Evolutionary conservation across 495 filamentous ascomycete genomes (phyloP).

Genomic region (Melanomma pulvis-pyrius): DNA sequence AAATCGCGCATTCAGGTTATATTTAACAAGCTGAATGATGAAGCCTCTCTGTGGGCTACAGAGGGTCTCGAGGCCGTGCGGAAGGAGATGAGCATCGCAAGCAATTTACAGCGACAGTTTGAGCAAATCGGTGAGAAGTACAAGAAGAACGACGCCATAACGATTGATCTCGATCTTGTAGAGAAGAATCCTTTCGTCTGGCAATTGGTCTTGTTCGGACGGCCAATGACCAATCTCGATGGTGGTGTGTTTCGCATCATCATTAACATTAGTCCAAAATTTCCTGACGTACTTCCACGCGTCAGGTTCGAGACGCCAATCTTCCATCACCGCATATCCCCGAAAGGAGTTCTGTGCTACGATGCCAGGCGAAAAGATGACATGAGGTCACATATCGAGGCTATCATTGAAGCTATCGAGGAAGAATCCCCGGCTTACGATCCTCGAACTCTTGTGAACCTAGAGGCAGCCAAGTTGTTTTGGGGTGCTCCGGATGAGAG

Average conservation of each 20-base stretch:
- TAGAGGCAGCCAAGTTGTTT: slow-evolving; percentile 81
- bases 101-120: slow-evolving; percentile 78
- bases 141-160: slow-evolving; percentile 66
- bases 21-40: slow-evolving; percentile 67
- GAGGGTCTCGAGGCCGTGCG: slow-evolving; percentile 66
- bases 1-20: slow-evolving; percentile 68
- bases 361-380: slow-evolving; percentile 74
- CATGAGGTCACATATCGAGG: slow-evolving; percentile 79
- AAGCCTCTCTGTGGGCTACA: slow-evolving; percentile 69
- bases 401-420: slow-evolving; percentile 80
- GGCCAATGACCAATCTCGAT: slow-evolving; percentile 90
- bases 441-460: slow-evolving; percentile 83
- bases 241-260: slow-evolving; percentile 84
- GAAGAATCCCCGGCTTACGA: slow-evolving; percentile 88
- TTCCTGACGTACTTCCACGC: slow-evolving; percentile 89
- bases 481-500: slow-evolving; percentile 82
- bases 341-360: slow-evolving; percentile 81
- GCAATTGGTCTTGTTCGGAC: slow-evolving; percentile 79
- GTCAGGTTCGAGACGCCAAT: slow-evolving; percentile 77
- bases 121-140: slow-evolving; percentile 79
- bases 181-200: slow-evolving; percentile 72
- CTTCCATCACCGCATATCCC: slow-evolving; percentile 86
- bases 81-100: slow-evolving; percentile 74
- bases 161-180: slow-evolving; percentile 72
- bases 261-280: slow-evolving; percentile 80